These are phyloP conservation scores for Nigrospora osmanthi DNA, from an alignment of 2,329 filamentous ascomycete species.

Conservation along the genomic window DNA sequence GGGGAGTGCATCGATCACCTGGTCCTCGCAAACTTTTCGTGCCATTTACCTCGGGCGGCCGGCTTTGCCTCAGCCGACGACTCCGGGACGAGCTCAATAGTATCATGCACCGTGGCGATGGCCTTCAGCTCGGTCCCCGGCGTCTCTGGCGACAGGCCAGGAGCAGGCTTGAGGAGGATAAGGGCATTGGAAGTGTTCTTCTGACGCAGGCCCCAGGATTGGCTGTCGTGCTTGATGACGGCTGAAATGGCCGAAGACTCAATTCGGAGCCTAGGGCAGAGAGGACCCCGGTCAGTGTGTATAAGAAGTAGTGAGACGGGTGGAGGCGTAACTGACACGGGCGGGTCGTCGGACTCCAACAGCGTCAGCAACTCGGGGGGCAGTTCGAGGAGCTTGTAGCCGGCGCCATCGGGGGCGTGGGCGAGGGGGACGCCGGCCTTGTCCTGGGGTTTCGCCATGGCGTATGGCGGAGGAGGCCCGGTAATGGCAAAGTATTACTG, in stretches of 20 bases:
- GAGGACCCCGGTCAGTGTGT: background rate
- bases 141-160: constrained; percentile 9
- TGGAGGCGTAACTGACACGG: constrained; percentile 34
- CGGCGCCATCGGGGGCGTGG: constrained; percentile 37
- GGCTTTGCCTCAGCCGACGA: constrained; percentile 19
- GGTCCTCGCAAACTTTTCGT: constrained; percentile 46
- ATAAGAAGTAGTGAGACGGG: background rate
- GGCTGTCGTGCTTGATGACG: constrained; percentile 41
- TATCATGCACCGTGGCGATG: constrained; percentile 53
- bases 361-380: constrained; percentile 49
- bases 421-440: constrained; percentile 39
- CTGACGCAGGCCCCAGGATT: constrained; percentile 52
- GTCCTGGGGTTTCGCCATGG: constrained; percentile 29
- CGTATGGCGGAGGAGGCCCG: no score
- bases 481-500: no score
- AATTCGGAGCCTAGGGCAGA: constrained; percentile 33
- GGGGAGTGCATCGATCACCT: constrained; percentile 23
- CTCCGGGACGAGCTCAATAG: constrained; percentile 49
- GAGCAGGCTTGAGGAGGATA: constrained; percentile 38
- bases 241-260: constrained; percentile 43
- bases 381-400: constrained; percentile 56
- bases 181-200: constrained; percentile 64
- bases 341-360: constrained; percentile 45
- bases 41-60: constrained; percentile 45
- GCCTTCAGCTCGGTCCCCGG: constrained; percentile 32